A percentile compares a stretch with the other conserved stretches of the same genome.
Evolutionary conservation across 768 basidiomycete genomes (phyloP).

Genomic region (Pleurotus tuber-regium): DNA sequence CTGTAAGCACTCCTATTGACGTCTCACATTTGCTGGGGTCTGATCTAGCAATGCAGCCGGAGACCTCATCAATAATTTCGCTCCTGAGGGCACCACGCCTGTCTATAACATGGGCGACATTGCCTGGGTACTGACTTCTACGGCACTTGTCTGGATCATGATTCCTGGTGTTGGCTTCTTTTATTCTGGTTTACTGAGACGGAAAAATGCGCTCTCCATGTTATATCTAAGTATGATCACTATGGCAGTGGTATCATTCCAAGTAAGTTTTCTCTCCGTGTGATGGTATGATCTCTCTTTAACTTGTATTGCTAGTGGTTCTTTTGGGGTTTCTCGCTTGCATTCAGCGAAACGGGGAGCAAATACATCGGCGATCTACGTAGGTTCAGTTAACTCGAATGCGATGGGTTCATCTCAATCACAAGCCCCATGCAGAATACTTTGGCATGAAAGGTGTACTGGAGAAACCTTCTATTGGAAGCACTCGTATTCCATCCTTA

Average conservation of each 20-base stretch:
- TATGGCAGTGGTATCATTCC: slow-evolving; percentile 79
- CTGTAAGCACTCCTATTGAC: not conserved
- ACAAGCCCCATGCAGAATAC: slow-evolving; percentile 45
- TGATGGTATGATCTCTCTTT: not conserved
- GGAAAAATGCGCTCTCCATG: slow-evolving; percentile 94
- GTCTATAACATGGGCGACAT: slow-evolving; percentile 49
- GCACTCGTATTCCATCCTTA: slow-evolving; percentile 65
- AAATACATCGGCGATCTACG: slow-evolving; percentile 83
- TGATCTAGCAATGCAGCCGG: not conserved
- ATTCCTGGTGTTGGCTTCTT: slow-evolving; percentile 84
- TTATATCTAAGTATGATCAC: slow-evolving; percentile 81
- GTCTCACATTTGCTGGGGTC: not conserved
- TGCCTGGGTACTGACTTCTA: slow-evolving; percentile 62
- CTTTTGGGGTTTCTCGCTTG: slow-evolving; percentile 95
- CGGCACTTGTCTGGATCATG: slow-evolving; percentile 84
- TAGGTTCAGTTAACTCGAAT: slow-evolving; percentile 26
- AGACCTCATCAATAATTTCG: slow-evolving; percentile 9
- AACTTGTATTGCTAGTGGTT: slow-evolving; percentile 67
- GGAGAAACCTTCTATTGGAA: slow-evolving; percentile 71
- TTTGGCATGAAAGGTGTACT: slow-evolving; percentile 83
- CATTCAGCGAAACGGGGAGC: slow-evolving; percentile 77
- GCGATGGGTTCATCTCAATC: not conserved
- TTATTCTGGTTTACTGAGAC: slow-evolving; percentile 86
- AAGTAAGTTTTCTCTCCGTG: slow-evolving; percentile 46
- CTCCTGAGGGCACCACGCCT: not conserved